Conservation (phyloP, 345 rosid genomes). For the Cochlearia excelsa region DNA sequence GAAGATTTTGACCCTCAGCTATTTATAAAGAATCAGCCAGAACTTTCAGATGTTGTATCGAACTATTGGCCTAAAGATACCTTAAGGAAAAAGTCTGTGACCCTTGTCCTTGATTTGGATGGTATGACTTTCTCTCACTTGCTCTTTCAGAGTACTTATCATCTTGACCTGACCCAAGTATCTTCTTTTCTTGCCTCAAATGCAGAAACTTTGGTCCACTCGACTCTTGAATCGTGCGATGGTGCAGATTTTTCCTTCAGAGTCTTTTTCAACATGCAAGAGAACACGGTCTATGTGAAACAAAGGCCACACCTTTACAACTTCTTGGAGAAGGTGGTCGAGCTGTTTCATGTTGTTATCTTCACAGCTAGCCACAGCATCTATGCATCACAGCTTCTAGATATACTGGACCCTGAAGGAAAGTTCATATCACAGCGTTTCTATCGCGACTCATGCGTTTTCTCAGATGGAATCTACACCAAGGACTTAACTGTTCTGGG, state of each 20-base stretch:
- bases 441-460: conserved; percentile 89
- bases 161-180: background rate
- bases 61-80: conserved; percentile 55
- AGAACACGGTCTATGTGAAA: conserved; percentile 78
- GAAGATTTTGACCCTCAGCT: conserved; percentile 81
- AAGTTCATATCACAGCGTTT: conserved; percentile 68
- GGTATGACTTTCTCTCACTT: conserved; percentile 46
- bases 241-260: conserved; percentile 80
- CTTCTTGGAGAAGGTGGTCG: conserved; percentile 86
- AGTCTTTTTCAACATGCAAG: conserved; percentile 86
- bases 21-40: conserved; percentile 70
- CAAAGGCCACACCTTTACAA: conserved; percentile 75
- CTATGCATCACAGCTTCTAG: conserved; percentile 79
- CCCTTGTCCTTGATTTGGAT: conserved; percentile 92
- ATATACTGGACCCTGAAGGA: conserved; percentile 71
- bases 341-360: conserved; percentile 76
- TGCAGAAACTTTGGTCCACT: conserved; percentile 95
- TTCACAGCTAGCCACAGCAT: conserved; percentile 97
- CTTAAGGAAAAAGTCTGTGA: conserved; percentile 54
- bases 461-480: conserved; percentile 81
- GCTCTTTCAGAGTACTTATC: background rate
- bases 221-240: conserved; percentile 68
- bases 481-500: conserved; percentile 92
- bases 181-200: background rate
- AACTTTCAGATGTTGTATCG: conserved; percentile 69